phyloP scores from a whole-genome alignment of 1,284 basidiomycete species.

The Puccinia brachypodii region DNA sequence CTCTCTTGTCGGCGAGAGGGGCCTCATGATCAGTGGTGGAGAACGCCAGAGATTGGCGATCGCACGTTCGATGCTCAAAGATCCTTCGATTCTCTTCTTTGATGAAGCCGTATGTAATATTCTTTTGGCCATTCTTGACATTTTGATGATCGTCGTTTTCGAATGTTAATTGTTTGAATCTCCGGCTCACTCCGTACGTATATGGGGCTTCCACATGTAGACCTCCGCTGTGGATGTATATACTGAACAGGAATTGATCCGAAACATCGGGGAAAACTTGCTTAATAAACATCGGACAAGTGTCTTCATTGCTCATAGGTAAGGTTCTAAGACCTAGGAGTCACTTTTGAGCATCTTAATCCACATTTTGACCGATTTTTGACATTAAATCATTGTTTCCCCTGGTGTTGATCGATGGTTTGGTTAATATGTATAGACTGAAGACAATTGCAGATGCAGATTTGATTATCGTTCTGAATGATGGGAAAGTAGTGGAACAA shows the following conservation, averaged over 20 bases:
- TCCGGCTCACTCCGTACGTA: background rate
- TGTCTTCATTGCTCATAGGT: conserved; percentile 48
- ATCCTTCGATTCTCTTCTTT: conserved; percentile 46
- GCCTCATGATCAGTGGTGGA: conserved; percentile 46
- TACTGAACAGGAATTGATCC: conserved; percentile 47
- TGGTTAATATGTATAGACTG: conserved; percentile 16
- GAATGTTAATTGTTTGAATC: background rate
- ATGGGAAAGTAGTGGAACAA: conserved; percentile 55
- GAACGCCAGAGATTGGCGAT: conserved; percentile 47
- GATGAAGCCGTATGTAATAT: conserved; percentile 40
- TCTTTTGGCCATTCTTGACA: background rate
- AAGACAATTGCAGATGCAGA: conserved; percentile 51
- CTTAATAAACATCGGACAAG: conserved; percentile 42
- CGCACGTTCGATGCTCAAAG: conserved; percentile 47
- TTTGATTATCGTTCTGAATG: conserved; percentile 56
- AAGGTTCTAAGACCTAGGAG: background rate
- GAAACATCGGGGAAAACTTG: conserved; percentile 42
- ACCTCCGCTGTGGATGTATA: conserved; percentile 47
- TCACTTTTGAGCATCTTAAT: background rate
- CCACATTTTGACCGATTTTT: background rate
- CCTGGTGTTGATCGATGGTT: background rate
- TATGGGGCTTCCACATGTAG: background rate
- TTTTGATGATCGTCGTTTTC: background rate
- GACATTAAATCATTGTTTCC: background rate
- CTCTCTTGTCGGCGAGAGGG: conserved; percentile 42